Evolutionary conservation across 306 rosid species (phyloP).

Genomic region (peach (Prunus persica)): Prunus_persica_NCBIv2 NC_034010.1:728501-729000

Average conservation of each 20-base stretch:
- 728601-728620: slow-evolving; percentile 4
- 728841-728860: no score
- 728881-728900: no score
- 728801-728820: background rate
- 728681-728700: background rate
- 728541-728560: background rate
- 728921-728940: no score
- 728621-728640: slow-evolving; percentile 23
- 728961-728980: no score
- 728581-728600: slow-evolving; percentile 2
- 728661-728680: slow-evolving; percentile 27
- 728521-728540: slow-evolving; percentile 16
- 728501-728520: background rate
- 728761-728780: background rate
- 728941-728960: no score
- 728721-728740: background rate
- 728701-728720: background rate
- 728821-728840: no score
- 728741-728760: slow-evolving; percentile 20
- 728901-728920: no score
- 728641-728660: slow-evolving; percentile 45
- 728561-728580: background rate
- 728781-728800: background rate
- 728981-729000: no score
- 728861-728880: no score